Conservation (phyloP, 305 asterid species). For the Solanum hybrid region DNA sequence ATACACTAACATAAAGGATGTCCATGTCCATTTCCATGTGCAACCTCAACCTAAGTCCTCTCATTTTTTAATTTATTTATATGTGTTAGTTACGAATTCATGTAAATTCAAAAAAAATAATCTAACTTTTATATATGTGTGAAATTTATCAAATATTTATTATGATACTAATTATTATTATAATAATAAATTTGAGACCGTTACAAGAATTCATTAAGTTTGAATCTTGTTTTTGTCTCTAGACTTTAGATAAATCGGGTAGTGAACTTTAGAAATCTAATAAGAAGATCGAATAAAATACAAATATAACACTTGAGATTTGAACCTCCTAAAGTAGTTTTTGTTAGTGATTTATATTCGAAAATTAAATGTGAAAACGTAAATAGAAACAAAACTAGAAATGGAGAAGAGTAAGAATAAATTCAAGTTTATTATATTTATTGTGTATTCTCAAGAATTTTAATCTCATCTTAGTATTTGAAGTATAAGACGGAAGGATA, state of each 20-base stretch:
- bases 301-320: neutral
- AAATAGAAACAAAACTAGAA: neutral
- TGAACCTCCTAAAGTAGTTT: neutral
- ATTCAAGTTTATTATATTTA: neutral
- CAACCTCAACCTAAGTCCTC: neutral
- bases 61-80: neutral
- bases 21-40: slow-evolving; percentile 5
- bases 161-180: neutral
- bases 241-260: fast-evolving
- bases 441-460: neutral
- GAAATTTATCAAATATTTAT: neutral
- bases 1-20: neutral
- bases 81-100: neutral
- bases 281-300: neutral
- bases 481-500: neutral
- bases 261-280: neutral
- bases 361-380: neutral
- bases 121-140: neutral
- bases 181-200: neutral
- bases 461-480: neutral
- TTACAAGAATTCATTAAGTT: neutral
- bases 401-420: neutral
- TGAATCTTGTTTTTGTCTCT: neutral
- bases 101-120: neutral
- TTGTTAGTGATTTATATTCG: neutral